Base-by-base conservation (phyloP, 192 early-diverging fungal species). In the Coemansia sp. region DNA sequence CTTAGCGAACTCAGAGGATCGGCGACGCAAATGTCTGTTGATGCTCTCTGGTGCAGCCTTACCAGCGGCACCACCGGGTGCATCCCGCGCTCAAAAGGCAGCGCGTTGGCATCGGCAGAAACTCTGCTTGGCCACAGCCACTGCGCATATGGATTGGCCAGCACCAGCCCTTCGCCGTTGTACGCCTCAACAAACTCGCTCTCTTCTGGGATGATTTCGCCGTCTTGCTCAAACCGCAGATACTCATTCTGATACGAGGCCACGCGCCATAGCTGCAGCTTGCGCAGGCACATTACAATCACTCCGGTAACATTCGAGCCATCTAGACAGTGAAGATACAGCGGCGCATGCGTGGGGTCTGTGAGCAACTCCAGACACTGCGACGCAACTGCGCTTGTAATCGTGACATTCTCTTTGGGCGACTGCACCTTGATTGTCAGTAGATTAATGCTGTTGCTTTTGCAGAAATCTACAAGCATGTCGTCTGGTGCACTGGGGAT, bases 241-340 rank as follows among this genome's bases (percentile, higher is more conserved):
- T 91, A 94, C 85, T 94, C 92, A 45, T 86, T 85, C 72, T 92
- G 85, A 15, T 87, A 85, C 22, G 87, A 88, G 8, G 91, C 84
- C 33, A 89, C 71, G 11, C 87, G 90, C 96, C 96, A 98, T 68
- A 92, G 86, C 85, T 97, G 94, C 52, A 99, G 74, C 67, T 94
- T 96, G 38, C 97, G 87, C 66, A 99, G 67, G 73, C 93, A 95
- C 70, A 92, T 90, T 12, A 96, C 76, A 2, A 94, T 87, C 3
- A 95, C 75, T 0, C 93, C 92, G 2, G 93, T 97, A 37, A 95
- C 93, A 64, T 91, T 86, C 2, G 92, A 88, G 11, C 96, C 96
- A 71, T 98, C 94, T 35, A 94, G 75, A 69, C 96, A 98, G 74
- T 99, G 97, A 5, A 99, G 65, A 71, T 92, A 98, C 28, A 96